phyloP scores from a whole-genome alignment of 805 yeast genomes.

The Spathaspora hagerdaliae region DNA sequence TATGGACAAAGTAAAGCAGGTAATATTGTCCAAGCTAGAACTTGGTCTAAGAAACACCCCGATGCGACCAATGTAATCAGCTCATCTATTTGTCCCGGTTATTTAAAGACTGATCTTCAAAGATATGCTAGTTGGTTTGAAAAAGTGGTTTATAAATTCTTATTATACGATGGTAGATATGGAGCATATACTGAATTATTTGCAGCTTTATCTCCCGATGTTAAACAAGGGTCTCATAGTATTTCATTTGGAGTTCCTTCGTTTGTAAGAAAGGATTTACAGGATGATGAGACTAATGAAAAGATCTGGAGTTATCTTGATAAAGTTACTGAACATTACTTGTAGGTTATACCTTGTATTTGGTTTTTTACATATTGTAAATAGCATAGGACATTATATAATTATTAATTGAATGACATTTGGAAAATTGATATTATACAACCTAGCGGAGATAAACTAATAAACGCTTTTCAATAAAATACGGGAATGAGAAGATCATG shows the following conservation, averaged over 20 bases:
- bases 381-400: not conserved
- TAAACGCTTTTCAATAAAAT: too few relatives aligned
- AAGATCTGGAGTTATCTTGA: slow-evolving; percentile 3
- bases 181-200: slow-evolving; percentile 44
- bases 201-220: slow-evolving; percentile 37
- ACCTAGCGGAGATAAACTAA: too few relatives aligned
- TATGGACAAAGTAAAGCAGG: slow-evolving; percentile 46
- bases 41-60: slow-evolving; percentile 27
- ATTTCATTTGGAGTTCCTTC: slow-evolving; percentile 28
- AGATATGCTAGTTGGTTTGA: slow-evolving; percentile 12
- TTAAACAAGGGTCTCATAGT: slow-evolving; percentile 32
- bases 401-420: not conserved
- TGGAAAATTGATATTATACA: too few relatives aligned
- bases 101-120: slow-evolving; percentile 28
- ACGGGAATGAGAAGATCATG: too few relatives aligned
- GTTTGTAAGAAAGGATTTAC: slow-evolving; percentile 1
- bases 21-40: slow-evolving; percentile 28
- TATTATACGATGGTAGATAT: slow-evolving; percentile 18
- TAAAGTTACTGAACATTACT: slow-evolving; percentile 2
- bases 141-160: slow-evolving; percentile 4
- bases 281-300: not conserved
- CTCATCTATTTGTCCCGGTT: slow-evolving; percentile 40
- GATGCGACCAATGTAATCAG: slow-evolving; percentile 23
- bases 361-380: not conserved
- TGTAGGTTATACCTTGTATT: not conserved